These are phyloP conservation scores for Coniella lustricola DNA, from an alignment of 2,329 filamentous ascomycete genomes.

Conservation along the genomic window DNA sequence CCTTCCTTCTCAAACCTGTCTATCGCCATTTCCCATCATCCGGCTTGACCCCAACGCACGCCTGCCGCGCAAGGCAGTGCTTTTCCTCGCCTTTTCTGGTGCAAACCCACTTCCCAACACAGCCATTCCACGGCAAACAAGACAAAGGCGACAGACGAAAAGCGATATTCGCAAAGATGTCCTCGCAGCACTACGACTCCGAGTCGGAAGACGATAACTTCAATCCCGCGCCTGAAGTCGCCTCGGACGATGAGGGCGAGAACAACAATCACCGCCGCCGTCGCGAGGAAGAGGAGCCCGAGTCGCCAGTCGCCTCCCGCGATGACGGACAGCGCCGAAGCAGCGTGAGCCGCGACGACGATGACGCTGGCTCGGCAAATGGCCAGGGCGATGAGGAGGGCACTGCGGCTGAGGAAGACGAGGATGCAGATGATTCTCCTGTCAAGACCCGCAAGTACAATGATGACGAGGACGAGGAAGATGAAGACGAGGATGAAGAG, in stretches of 20 bases:
- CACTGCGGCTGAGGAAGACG: background rate
- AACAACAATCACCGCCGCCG: background rate
- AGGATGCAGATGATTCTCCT: slow-evolving; percentile 23
- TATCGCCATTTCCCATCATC: background rate
- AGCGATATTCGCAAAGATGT: slow-evolving; percentile 34
- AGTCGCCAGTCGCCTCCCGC: slow-evolving; percentile 16
- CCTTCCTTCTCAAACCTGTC: background rate
- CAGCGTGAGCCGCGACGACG: slow-evolving; percentile 20
- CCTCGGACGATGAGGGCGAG: slow-evolving; percentile 61
- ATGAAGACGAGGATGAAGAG: slow-evolving; percentile 37
- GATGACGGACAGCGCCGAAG: slow-evolving; percentile 19
- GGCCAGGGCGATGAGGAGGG: slow-evolving; percentile 4
- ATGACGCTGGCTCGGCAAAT: slow-evolving; percentile 15
- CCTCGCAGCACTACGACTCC: slow-evolving; percentile 49
- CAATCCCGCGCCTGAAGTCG: slow-evolving; percentile 70
- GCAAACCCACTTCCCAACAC: background rate
- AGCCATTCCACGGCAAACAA: background rate
- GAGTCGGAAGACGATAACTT: slow-evolving; percentile 83
- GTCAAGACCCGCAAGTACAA: slow-evolving; percentile 21
- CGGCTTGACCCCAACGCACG: background rate
- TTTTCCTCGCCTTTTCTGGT: background rate
- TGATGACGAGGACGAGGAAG: slow-evolving; percentile 39
- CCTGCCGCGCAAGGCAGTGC: no score
- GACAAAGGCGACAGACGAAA: background rate
- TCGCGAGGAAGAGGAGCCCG: slow-evolving; percentile 30